Conservation (phyloP, 768 basidiomycete genomes). For the Megacollybia marginata region DNA sequence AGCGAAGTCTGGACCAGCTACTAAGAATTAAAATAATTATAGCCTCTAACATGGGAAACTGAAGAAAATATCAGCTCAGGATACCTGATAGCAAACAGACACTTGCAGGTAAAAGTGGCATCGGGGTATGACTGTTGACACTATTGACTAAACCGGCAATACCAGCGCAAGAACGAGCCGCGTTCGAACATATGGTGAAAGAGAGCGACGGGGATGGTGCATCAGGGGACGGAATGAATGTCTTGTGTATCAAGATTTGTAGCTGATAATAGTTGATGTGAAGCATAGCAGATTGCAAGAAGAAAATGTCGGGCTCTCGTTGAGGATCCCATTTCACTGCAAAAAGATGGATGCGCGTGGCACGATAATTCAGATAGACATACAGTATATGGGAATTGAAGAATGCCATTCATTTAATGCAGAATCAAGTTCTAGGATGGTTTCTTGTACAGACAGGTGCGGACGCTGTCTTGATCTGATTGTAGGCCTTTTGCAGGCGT, state of each 20-base stretch:
- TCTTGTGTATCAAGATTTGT: conserved; percentile 4
- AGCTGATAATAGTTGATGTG: conserved; percentile 1
- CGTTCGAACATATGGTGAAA: conserved; percentile 2
- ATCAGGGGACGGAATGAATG: background rate
- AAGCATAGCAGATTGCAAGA: background rate
- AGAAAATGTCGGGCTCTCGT: background rate
- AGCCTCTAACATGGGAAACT: too few species aligned
- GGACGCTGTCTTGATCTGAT: conserved; percentile 17
- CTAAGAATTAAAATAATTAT: too few species aligned
- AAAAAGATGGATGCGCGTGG: background rate
- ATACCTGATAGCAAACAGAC: too few species aligned
- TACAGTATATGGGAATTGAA: conserved; percentile 52
- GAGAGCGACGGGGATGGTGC: background rate
- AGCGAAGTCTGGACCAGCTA: too few species aligned
- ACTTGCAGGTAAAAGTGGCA: too few species aligned
- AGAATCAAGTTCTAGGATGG: conserved; percentile 66
- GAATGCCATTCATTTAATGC: conserved; percentile 69
- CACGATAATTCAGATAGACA: conserved; percentile 8
- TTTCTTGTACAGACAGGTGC: conserved; percentile 23
- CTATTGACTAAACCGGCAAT: background rate
- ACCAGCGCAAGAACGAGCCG: conserved; percentile 10
- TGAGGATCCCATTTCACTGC: conserved; percentile 5
- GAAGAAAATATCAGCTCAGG: too few species aligned
- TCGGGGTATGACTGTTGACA: too few species aligned
- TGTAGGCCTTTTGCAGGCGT: conserved; percentile 28